Percentiles rank a stretch among this genome's conserved stretches.
Conservation (phyloP, 2,329 filamentous ascomycete species). For the Stachybotrys elegans region DNA sequence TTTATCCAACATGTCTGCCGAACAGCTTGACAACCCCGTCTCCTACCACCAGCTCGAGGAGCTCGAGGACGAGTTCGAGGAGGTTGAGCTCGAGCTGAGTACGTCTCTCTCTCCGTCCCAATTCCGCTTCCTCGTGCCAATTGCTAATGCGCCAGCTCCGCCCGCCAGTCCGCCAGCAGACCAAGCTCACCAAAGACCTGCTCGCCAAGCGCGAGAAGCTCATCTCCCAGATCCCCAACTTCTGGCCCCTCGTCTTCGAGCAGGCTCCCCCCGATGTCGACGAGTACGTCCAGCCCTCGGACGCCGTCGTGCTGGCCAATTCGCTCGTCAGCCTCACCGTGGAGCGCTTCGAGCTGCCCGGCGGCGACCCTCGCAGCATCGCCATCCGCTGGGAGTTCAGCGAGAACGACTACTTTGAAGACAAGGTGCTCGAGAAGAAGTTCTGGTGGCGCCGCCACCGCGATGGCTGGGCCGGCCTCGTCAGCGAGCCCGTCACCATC, state of each 20-base stretch:
- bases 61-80: slow-evolving; percentile 79
- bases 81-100: slow-evolving; percentile 80
- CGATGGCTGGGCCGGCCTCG: slow-evolving; percentile 68
- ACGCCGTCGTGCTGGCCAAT: slow-evolving; percentile 67
- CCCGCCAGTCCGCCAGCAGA: slow-evolving; percentile 64
- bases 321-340: slow-evolving; percentile 66
- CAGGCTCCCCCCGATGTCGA: slow-evolving; percentile 82
- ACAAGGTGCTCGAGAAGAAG: slow-evolving; percentile 79
- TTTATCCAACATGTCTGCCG: slow-evolving; percentile 26
- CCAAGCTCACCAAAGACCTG: slow-evolving; percentile 61
- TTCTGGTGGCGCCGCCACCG: slow-evolving; percentile 76
- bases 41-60: slow-evolving; percentile 73
- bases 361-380: slow-evolving; percentile 76
- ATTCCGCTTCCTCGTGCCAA: slow-evolving; percentile 8
- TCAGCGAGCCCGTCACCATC: slow-evolving; percentile 85
- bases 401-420: slow-evolving; percentile 77
- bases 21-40: slow-evolving; percentile 36
- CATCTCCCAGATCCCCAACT: slow-evolving; percentile 71
- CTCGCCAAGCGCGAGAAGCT: slow-evolving; percentile 72
- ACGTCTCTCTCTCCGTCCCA: slow-evolving; percentile 30
- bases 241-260: slow-evolving; percentile 94
- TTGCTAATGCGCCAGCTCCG: background rate
- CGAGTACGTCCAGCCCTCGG: slow-evolving; percentile 77
- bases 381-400: slow-evolving; percentile 72
- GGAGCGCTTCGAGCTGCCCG: slow-evolving; percentile 72